Percentiles rank a stretch among this genome's conserved stretches.
phyloP scores from a whole-genome alignment of 768 basidiomycete species.

The Jaapia argillacea region DNA sequence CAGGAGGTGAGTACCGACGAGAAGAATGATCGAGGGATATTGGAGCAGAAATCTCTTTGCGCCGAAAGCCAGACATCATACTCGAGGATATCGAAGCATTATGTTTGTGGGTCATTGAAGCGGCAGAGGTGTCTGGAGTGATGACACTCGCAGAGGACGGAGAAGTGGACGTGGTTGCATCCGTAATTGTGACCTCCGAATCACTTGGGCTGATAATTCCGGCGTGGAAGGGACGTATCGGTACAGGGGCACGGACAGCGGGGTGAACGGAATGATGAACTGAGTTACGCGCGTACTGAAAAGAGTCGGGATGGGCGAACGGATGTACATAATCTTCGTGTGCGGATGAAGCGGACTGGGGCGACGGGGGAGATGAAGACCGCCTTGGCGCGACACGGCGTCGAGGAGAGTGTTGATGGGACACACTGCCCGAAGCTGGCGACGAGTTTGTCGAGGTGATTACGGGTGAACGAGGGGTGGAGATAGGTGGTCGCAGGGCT shows the following conservation, averaged over 20 bases:
- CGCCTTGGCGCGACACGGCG: too few species aligned
- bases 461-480: too few species aligned
- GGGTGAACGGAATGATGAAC: too few species aligned
- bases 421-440: too few species aligned
- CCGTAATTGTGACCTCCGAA: conserved; percentile 42
- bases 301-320: conserved; percentile 73
- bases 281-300: conserved; percentile 27
- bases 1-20: too few species aligned
- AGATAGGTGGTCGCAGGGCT: too few species aligned
- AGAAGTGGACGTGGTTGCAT: conserved; percentile 21
- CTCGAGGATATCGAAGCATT: not conserved
- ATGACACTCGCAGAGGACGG: conserved; percentile 13
- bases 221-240: conserved; percentile 6
- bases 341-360: conserved; percentile 6
- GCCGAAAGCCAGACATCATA: not conserved
- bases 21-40: conserved; percentile 5
- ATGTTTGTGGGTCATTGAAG: conserved; percentile 9
- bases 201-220: conserved; percentile 31
- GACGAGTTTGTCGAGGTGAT: too few species aligned
- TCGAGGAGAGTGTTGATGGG: too few species aligned
- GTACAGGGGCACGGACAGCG: conserved; percentile 14
- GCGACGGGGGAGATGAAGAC: conserved; percentile 13
- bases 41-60: conserved; percentile 16
- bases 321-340: conserved; percentile 44
- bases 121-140: conserved; percentile 16